These are phyloP conservation scores for Lactarius hengduanensis DNA, from an alignment of 768 basidiomycete genomes.

Conservation along the genomic window DNA sequence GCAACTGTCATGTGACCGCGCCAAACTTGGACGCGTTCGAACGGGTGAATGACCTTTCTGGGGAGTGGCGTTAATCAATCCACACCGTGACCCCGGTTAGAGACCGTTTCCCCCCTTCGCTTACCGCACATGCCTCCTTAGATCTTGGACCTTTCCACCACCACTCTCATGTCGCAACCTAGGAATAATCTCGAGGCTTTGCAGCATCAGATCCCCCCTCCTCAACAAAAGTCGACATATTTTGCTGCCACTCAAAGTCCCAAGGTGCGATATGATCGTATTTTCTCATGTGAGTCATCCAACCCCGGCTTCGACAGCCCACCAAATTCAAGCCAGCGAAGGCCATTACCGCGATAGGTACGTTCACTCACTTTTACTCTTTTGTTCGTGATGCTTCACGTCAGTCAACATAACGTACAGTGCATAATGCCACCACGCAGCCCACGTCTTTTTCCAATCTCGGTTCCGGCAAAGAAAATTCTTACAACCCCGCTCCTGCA, in stretches of 20 bases:
- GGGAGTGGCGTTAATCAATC: slow-evolving; percentile 16
- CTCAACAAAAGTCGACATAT: slow-evolving; percentile 20
- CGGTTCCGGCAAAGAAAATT: slow-evolving; percentile 21
- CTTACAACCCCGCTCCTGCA: slow-evolving; percentile 7
- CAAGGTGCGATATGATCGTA: slow-evolving; percentile 13
- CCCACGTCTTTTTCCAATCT: slow-evolving; percentile 19
- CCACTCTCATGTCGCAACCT: slow-evolving; percentile 28
- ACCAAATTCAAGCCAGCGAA: slow-evolving; percentile 30
- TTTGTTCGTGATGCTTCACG: neutral
- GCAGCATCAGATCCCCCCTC: slow-evolving; percentile 20
- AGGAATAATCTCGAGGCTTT: slow-evolving; percentile 30
- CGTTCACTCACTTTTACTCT: neutral
- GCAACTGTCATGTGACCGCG: neutral
- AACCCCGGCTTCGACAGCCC: slow-evolving; percentile 9
- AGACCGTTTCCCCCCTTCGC: slow-evolving; percentile 5
- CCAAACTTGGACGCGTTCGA: slow-evolving; percentile 14
- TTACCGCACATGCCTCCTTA: slow-evolving; percentile 4
- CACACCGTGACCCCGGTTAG: neutral
- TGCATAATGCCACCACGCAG: neutral
- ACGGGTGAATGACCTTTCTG: neutral
- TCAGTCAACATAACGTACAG: neutral
- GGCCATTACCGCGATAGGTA: slow-evolving; percentile 5
- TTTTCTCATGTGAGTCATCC: neutral
- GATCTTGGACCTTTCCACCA: neutral
- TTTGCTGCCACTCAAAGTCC: slow-evolving; percentile 16